phyloP scores from a whole-genome alignment of 1,284 basidiomycete genomes.

The Sanghuangporus sanghuang region DNA sequence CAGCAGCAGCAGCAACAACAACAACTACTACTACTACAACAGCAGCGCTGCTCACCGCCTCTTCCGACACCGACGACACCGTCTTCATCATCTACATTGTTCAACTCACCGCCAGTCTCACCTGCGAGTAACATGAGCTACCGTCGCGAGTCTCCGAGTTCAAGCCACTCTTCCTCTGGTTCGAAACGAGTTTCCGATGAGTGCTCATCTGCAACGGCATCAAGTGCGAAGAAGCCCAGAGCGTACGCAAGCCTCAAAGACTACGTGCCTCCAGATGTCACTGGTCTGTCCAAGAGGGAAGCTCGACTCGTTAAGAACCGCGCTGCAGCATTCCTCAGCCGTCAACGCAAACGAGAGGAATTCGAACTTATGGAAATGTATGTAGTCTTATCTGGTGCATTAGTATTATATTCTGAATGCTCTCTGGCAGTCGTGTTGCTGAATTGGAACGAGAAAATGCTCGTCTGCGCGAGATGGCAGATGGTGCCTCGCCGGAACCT shows the following conservation, averaged over 20 bases:
- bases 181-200: conserved; percentile 1
- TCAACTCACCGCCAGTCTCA: background rate
- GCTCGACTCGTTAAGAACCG: conserved; percentile 89
- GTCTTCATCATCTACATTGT: background rate
- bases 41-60: background rate
- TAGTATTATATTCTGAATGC: background rate
- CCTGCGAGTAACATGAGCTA: background rate
- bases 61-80: conserved; percentile 4
- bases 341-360: conserved; percentile 88
- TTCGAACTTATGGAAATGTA: conserved; percentile 88
- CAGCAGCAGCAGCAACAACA: background rate
- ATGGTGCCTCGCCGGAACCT: conserved; percentile 17
- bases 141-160: background rate
- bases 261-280: conserved; percentile 84
- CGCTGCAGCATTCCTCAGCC: conserved; percentile 84
- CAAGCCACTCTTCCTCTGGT: background rate
- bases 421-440: conserved; percentile 36
- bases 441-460: conserved; percentile 78
- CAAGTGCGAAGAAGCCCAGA: conserved; percentile 41
- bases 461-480: conserved; percentile 51
- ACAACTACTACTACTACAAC: no score
- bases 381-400: conserved; percentile 30
- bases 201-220: background rate
- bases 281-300: conserved; percentile 84
- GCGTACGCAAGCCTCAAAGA: conserved; percentile 71